Evolutionary conservation across 768 basidiomycete species (phyloP).

Genomic region (Suillus luteus): DNA sequence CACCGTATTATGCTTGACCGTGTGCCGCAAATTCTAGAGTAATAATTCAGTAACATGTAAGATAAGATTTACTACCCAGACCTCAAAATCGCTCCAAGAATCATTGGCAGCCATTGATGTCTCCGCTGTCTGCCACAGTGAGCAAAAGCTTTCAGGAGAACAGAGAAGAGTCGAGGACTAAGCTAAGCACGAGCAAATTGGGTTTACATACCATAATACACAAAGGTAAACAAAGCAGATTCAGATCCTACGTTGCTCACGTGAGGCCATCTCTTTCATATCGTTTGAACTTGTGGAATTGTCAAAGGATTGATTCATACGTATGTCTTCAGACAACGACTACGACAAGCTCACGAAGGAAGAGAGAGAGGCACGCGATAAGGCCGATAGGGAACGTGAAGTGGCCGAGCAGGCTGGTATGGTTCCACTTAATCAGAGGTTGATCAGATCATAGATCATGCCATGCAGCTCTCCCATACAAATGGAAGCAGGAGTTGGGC

Average conservation of each 20-base stretch:
- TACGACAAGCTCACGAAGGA: slow-evolving; percentile 78
- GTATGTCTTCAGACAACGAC: slow-evolving; percentile 45
- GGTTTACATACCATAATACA: slow-evolving; percentile 29
- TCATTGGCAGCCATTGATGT: slow-evolving; percentile 60
- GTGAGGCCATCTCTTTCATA: slow-evolving; percentile 27
- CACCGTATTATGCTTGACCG: slow-evolving; percentile 77
- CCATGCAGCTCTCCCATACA: slow-evolving; percentile 77
- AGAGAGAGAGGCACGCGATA: slow-evolving; percentile 75
- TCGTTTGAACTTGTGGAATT: slow-evolving; percentile 11
- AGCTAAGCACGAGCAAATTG: slow-evolving; percentile 18
- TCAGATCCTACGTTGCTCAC: slow-evolving; percentile 21
- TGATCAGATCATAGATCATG: slow-evolving; percentile 22
- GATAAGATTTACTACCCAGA: slow-evolving; percentile 34
- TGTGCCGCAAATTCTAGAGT: slow-evolving; percentile 65
- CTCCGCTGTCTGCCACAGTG: slow-evolving; percentile 9
- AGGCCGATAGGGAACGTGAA: slow-evolving; percentile 68
- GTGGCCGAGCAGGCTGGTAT: slow-evolving; percentile 81
- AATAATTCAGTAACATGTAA: slow-evolving; percentile 22
- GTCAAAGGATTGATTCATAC: slow-evolving; percentile 21
- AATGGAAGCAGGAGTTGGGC: slow-evolving; percentile 87
- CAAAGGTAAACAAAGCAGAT: slow-evolving; percentile 33
- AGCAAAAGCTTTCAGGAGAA: slow-evolving; percentile 16
- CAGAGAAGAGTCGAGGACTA: slow-evolving; percentile 14
- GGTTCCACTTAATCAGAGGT: slow-evolving; percentile 30
- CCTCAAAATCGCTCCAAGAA: slow-evolving; percentile 76